Conservation (phyloP, 495 filamentous ascomycete genomes). For the Xylaria palmicola region DNA sequence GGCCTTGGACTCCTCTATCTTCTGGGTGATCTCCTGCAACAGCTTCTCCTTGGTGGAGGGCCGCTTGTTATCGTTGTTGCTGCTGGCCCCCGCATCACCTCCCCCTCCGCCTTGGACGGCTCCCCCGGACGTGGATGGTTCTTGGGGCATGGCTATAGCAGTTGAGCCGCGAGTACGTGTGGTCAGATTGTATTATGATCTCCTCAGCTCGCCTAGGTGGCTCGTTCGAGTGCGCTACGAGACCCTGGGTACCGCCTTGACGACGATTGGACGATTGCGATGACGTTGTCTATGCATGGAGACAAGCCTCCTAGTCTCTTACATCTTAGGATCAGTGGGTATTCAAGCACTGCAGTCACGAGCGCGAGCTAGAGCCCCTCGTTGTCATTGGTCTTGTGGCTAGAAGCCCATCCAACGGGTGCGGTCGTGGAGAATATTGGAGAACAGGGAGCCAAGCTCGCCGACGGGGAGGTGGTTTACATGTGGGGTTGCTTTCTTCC, state of each 20-base stretch:
- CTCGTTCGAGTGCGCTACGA: too few relatives aligned
- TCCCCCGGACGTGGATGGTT: conserved; percentile 7
- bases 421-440: background rate
- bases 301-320: background rate
- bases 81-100: conserved; percentile 9
- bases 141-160: background rate
- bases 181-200: background rate
- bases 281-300: conserved; percentile 2
- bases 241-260: too few relatives aligned
- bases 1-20: conserved; percentile 29
- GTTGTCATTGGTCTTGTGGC: conserved; percentile 7
- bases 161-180: background rate
- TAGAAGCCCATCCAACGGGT: background rate
- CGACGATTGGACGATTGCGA: background rate
- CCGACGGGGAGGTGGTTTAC: too few relatives aligned
- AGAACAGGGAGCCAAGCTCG: background rate
- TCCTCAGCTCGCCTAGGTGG: background rate
- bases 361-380: background rate
- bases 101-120: background rate
- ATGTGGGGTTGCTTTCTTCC: background rate
- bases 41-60: conserved; percentile 28
- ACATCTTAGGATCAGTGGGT: background rate
- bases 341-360: too few relatives aligned
- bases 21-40: conserved; percentile 27
- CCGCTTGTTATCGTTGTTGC: too few relatives aligned